Conservation (phyloP, 2,329 filamentous ascomycete species). For the Atkinsonella texensis region DNA sequence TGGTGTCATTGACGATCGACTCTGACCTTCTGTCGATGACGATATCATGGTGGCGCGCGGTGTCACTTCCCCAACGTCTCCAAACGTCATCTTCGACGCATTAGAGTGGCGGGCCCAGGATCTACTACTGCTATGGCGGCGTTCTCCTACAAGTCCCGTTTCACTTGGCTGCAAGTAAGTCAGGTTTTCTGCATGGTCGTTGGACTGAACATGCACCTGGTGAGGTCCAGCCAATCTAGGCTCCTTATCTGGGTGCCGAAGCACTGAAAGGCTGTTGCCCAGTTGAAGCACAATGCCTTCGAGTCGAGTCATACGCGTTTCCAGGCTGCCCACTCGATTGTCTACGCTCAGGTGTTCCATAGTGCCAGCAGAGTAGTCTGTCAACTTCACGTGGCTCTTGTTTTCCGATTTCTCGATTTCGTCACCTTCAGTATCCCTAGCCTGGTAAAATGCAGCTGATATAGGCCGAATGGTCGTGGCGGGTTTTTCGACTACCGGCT, state of each 20-base stretch:
- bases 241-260: slow-evolving; percentile 18
- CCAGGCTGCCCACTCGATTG: slow-evolving; percentile 37
- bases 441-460: not conserved
- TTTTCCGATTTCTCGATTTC: not conserved
- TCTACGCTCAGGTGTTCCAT: slow-evolving; percentile 40
- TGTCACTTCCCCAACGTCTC: slow-evolving; percentile 32
- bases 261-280: slow-evolving; percentile 32
- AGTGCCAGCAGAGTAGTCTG: not conserved
- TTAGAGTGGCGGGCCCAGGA: slow-evolving; percentile 28
- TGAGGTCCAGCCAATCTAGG: slow-evolving; percentile 11
- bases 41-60: slow-evolving; percentile 21
- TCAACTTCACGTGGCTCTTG: not conserved
- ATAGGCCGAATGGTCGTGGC: not conserved
- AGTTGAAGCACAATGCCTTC: slow-evolving; percentile 41
- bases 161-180: slow-evolving; percentile 1
- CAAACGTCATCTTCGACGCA: slow-evolving; percentile 31
- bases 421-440: not conserved
- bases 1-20: slow-evolving; percentile 31
- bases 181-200: not conserved
- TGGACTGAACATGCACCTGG: not conserved
- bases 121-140: slow-evolving; percentile 7
- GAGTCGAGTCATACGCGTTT: slow-evolving; percentile 38
- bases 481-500: not conserved
- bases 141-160: slow-evolving; percentile 1
- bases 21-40: slow-evolving; percentile 5